Conservation (phyloP, 139 green algal genomes). For the Edaphochlamys debaryana region DNA sequence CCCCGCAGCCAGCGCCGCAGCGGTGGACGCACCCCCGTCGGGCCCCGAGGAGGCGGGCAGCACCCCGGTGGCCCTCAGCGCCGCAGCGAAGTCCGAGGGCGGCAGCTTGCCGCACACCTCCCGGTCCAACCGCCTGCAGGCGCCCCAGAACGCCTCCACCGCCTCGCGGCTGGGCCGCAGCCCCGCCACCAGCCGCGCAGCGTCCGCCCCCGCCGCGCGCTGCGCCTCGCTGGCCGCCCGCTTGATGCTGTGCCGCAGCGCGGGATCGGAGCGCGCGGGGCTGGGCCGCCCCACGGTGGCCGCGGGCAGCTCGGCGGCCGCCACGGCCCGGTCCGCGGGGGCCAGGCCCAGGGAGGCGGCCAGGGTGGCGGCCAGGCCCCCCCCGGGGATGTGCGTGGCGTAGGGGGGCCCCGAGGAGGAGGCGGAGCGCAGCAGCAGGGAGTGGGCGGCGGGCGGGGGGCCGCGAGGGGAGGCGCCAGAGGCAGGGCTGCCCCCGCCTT, state of each 20-base stretch:
- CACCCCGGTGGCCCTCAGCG: slow-evolving; percentile 9
- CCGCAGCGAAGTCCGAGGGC: slow-evolving; percentile 12
- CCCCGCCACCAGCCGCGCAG: not conserved
- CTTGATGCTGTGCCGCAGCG: slow-evolving; percentile 2
- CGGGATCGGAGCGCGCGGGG: not conserved
- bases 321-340: too few relatives aligned
- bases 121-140: slow-evolving; percentile 17
- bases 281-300: not conserved
- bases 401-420: not conserved
- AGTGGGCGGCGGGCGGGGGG: not conserved
- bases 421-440: not conserved
- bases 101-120: slow-evolving; percentile 41
- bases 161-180: slow-evolving; percentile 1
- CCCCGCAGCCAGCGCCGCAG: slow-evolving; percentile 15
- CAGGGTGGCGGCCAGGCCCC: not conserved
- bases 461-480: too few relatives aligned
- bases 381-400: not conserved
- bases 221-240: slow-evolving; percentile 15
- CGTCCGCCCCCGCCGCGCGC: not conserved
- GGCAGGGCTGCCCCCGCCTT: not conserved
- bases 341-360: not conserved
- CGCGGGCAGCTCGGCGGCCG: not conserved
- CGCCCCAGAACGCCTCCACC: slow-evolving; percentile 27
- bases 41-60: not conserved
- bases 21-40: not conserved